phyloP scores from a whole-genome alignment of 2,329 filamentous ascomycete genomes.

The Pseudogymnoascus sp. region DNA sequence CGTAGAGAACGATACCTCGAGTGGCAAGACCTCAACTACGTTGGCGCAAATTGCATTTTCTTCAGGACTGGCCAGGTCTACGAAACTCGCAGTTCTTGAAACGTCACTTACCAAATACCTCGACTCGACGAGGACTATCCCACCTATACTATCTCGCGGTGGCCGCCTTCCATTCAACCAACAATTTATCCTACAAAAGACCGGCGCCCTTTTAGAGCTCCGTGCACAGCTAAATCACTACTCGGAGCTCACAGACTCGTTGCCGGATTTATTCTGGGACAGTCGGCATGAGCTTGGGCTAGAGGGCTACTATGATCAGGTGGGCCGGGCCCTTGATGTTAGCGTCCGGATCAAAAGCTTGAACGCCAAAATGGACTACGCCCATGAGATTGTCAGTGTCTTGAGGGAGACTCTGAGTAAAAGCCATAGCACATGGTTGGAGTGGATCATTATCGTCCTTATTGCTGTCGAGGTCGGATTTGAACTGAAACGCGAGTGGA shows the following conservation, averaged over 20 bases:
- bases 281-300: slow-evolving; percentile 78
- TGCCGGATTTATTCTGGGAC: slow-evolving; percentile 98
- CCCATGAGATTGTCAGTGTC: slow-evolving; percentile 87
- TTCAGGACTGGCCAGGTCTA: slow-evolving; percentile 83
- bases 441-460: slow-evolving; percentile 92
- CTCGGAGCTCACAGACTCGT: slow-evolving; percentile 87
- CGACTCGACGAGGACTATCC: slow-evolving; percentile 74
- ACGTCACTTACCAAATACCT: slow-evolving; percentile 76
- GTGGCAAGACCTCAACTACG: slow-evolving; percentile 46
- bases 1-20: slow-evolving; percentile 20
- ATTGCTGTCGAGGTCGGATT: slow-evolving; percentile 90
- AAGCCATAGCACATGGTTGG: slow-evolving; percentile 77
- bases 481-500: slow-evolving; percentile 57
- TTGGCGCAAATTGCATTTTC: slow-evolving; percentile 95
- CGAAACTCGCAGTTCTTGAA: slow-evolving; percentile 89
- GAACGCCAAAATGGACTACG: slow-evolving; percentile 98
- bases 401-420: slow-evolving; percentile 82
- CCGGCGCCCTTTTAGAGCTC: slow-evolving; percentile 81
- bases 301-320: slow-evolving; percentile 91
- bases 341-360: slow-evolving; percentile 81
- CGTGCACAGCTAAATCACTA: slow-evolving; percentile 94
- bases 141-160: slow-evolving; percentile 65
- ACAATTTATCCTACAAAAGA: slow-evolving; percentile 82
- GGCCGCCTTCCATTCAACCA: slow-evolving; percentile 57
- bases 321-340: slow-evolving; percentile 83